Conservation (phyloP, 768 basidiomycete species). For the Rhizopogon roseolus region DNA sequence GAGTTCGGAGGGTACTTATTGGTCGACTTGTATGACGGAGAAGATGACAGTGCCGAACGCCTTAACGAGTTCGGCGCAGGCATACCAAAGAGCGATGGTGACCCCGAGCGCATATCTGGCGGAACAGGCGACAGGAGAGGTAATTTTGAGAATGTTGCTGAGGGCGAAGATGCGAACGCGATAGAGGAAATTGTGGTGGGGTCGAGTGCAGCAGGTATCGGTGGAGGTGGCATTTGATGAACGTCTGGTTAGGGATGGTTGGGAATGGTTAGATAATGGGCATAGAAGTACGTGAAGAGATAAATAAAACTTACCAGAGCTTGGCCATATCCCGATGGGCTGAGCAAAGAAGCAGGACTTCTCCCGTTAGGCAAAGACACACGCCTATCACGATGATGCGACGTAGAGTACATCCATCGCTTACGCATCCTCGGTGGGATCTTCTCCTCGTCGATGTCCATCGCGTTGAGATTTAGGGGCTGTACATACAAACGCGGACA, state of each 20-base stretch:
- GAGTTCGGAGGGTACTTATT: neutral
- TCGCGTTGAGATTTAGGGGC: constrained; percentile 6
- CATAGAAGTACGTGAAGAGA: neutral
- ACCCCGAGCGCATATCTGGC: constrained; percentile 4
- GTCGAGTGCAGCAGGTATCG: constrained; percentile 40
- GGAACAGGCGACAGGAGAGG: constrained; percentile 37
- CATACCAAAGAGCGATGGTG: constrained; percentile 1
- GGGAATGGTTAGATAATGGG: neutral
- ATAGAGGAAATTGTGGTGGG: constrained; percentile 33
- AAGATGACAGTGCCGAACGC: constrained; percentile 8
- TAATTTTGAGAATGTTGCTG: constrained; percentile 47
- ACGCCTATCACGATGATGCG: neutral
- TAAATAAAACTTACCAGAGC: constrained; percentile 12
- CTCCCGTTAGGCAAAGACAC: neutral
- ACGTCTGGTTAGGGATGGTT: constrained; percentile 26
- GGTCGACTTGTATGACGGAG: constrained; percentile 15
- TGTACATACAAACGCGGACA: neutral
- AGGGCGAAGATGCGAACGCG: constrained; percentile 32
- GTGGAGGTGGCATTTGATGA: constrained; percentile 46
- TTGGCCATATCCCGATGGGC: neutral
- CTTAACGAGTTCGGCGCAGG: constrained; percentile 7
- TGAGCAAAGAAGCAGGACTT: too few species aligned
- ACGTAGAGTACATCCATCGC: constrained; percentile 24
- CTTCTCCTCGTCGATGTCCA: constrained; percentile 25
- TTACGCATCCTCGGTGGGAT: constrained; percentile 68